phyloP scores from a whole-genome alignment of 1,139 yeast genomes.

The Magnusiomyces tetraspermus region DNA sequence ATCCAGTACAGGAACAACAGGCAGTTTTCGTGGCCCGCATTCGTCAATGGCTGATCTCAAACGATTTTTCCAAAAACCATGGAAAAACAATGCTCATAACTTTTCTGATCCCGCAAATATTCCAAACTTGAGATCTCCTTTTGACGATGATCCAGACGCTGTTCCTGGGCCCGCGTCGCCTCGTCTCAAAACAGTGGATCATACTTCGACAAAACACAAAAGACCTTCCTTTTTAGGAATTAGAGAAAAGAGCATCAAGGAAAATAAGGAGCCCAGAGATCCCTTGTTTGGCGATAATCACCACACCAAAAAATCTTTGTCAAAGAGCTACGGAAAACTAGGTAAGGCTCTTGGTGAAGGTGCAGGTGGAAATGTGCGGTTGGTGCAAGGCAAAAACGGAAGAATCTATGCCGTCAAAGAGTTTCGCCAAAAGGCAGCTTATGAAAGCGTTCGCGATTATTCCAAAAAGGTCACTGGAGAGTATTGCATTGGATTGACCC shows the following conservation, averaged over 20 bases:
- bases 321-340: constrained; percentile 68
- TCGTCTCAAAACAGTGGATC: not conserved
- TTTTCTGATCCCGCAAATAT: constrained; percentile 4
- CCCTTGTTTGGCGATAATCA: not conserved
- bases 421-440: constrained; percentile 66
- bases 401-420: constrained; percentile 86
- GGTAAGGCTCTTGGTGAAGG: constrained; percentile 92
- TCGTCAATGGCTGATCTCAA: constrained; percentile 27
- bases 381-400: constrained; percentile 59
- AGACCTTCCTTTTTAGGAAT: not conserved
- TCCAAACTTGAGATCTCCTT: constrained; percentile 2
- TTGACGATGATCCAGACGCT: constrained; percentile 7
- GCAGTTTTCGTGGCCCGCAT: constrained; percentile 11
- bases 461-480: constrained; percentile 92
- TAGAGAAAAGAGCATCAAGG: constrained; percentile 1
- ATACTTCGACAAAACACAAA: not conserved
- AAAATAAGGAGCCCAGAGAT: too few species aligned
- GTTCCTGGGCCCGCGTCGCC: not conserved
- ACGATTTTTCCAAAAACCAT: constrained; percentile 28
- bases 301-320: constrained; percentile 38
- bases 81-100: constrained; percentile 18
- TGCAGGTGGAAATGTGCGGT: constrained; percentile 86
- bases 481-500: constrained; percentile 86
- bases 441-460: constrained; percentile 76
- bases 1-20: not conserved